Base-by-base conservation (phyloP, 257 asterid genomes). In the Plantago elongata region DNA sequence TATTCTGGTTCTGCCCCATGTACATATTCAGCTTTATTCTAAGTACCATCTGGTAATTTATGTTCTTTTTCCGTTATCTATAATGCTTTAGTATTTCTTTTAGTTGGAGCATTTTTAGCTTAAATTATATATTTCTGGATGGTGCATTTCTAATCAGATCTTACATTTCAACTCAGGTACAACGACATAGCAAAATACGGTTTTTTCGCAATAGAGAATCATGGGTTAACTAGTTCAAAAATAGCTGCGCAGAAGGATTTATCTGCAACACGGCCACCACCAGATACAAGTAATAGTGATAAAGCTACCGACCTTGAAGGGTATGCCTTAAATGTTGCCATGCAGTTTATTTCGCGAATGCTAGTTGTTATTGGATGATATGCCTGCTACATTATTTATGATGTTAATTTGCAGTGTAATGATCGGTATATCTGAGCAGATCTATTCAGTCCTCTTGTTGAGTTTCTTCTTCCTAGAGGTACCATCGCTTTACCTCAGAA, bases 1-100 rank as follows among this genome's bases (percentile, higher is more conserved):
- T 93, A 51, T 79, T 82, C 72, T 93, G 97, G 99, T 93, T 93
- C 86, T 93, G 83, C 73, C 99, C 99, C 13, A 72, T 93, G 91
- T 93, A 93, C 81, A 71, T 93, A 67, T 82, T 81, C 81, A 89
- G 99, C 88, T 80, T 84, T 70, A 82, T 93, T 66, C 83, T 93
- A 54, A 89, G 89, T 84, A 83, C 77, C 56, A 72, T 89, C 69
- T 93, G 99, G 99, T 93, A 93, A 57, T 71, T 58, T 54, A 66
- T 63, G 29, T 54, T 63, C 61, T 64, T 46, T 46, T 44, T 66
- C 7, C 45, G 7, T 60, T 64, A 51, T n/a, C n/a, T n/a, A n/a
- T 45, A 50, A 50, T 14, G 29, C 7, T 30, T 16, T 46, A 8
- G 51, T 60, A 13, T 13, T 60, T 44, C 22, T 56, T 66, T 30